phyloP scores from a whole-genome alignment of 2,329 filamentous ascomycete species.

The Apiospora kogelbergensis region DNA sequence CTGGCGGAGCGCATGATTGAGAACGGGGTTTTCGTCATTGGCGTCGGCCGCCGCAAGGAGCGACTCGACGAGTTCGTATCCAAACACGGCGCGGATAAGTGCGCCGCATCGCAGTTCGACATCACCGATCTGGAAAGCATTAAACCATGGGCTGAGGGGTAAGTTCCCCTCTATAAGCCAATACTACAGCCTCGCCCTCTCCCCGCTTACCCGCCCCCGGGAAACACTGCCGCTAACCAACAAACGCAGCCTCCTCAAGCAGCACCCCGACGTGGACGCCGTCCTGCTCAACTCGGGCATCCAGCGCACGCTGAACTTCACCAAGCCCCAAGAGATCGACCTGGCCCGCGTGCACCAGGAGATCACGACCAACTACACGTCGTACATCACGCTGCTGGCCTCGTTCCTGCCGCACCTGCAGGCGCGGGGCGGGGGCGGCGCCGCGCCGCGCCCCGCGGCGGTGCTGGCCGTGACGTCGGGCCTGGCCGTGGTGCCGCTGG shows the following conservation, averaged over 20 bases:
- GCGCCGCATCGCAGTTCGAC: slow-evolving; percentile 42
- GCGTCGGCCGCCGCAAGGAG: slow-evolving; percentile 54
- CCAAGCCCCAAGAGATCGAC: slow-evolving; percentile 36
- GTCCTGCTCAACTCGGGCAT: slow-evolving; percentile 59
- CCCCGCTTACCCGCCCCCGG: no score
- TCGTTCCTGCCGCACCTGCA: slow-evolving; percentile 47
- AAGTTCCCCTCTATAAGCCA: no score
- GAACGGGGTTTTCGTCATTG: slow-evolving; percentile 52
- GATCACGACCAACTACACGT: slow-evolving; percentile 48
- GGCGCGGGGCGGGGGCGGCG: slow-evolving; percentile 10
- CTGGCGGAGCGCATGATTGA: slow-evolving; percentile 37
- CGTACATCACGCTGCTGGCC: slow-evolving; percentile 43
- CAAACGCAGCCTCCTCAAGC: slow-evolving; percentile 30
- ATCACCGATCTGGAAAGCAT: slow-evolving; percentile 41
- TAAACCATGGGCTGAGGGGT: slow-evolving; percentile 40
- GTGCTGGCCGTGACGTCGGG: slow-evolving; percentile 40
- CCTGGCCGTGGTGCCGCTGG: slow-evolving; percentile 46
- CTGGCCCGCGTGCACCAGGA: slow-evolving; percentile 40
- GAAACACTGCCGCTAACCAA: no score
- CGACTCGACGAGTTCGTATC: slow-evolving; percentile 49
- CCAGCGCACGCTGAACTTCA: slow-evolving; percentile 49
- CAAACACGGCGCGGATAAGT: slow-evolving; percentile 44
- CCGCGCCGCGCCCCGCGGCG: slow-evolving; percentile 24
- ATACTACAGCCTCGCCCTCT: no score
- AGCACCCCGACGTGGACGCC: slow-evolving; percentile 33